Base-by-base conservation (phyloP, 169 alveolate genomes). In the Ichthyophthirius multifiliis region DNA sequence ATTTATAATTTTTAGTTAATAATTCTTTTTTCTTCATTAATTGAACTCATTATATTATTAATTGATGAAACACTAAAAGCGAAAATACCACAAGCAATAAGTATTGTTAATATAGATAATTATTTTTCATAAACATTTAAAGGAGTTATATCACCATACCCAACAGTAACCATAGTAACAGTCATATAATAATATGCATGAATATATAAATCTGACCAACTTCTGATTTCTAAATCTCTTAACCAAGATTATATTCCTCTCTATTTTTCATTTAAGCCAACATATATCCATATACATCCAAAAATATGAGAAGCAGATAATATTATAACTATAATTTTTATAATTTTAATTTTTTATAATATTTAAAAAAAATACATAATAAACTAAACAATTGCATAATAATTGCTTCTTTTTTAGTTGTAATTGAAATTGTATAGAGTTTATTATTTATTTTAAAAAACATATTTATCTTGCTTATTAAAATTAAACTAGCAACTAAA, bases 81-180 rank as follows among this genome's bases (percentile, higher is more conserved):
- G 31, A 55, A 55, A 9, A 55, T 39, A 55, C 71, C 71, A 55
- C 71, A 55, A 15, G 71, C 71, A 15, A 55, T 13, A 3, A 55
- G 39, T 1, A 55, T 55, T 27, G 71, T 55, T 0, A 55, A n/a
- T 0, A 55, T 23, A 20, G 71, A 34, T 27, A 55, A 55, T 27
- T 27, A 55, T 20, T 27, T 39, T 27, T 55, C 71, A 2, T 34
- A 27, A 10, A 20, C 12, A 27, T 55, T 55, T 55, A 39, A n/a
- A 20, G 71, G 71, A 55, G 71, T 55, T 13, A 55, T 55, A 10
- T 55, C 71, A 18, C 71, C 71, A 55, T 55, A 55, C 0, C 71
- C 71, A 27, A 55, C 71, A 0, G 71, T 55, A 55, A 55, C 71
- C 71, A 55, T 55, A 27, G 71, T 55, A 16, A 55, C 71, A 20